Percentiles rank a stretch among this genome's conserved stretches.
phyloP scores from a whole-genome alignment of 371 early-diverging fungal species.

The Basidiobolus meristosporus region DNA sequence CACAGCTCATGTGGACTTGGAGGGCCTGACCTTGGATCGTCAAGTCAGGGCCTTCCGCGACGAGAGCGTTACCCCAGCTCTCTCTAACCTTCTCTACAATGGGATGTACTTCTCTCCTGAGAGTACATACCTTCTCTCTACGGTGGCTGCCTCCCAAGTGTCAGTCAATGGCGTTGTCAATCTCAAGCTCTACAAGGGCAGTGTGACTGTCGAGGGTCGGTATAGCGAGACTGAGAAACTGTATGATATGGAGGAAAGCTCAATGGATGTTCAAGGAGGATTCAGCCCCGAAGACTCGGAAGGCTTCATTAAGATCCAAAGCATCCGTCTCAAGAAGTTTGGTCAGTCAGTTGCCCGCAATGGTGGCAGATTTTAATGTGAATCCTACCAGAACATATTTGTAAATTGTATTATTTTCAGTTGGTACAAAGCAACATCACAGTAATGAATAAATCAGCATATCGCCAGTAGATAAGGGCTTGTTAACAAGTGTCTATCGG shows the following conservation, averaged over 20 bases:
- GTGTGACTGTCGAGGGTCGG: constrained; percentile 74
- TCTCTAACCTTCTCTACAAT: constrained; percentile 68
- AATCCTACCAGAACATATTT: too few species aligned
- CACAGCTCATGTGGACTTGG: too few species aligned
- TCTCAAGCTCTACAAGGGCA: constrained; percentile 95
- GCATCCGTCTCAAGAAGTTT: constrained; percentile 90
- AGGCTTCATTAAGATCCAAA: constrained; percentile 92
- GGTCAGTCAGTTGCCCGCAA: neutral
- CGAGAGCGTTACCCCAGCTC: constrained; percentile 59
- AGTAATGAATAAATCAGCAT: too few species aligned
- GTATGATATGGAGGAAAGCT: constrained; percentile 84
- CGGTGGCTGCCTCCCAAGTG: too few species aligned
- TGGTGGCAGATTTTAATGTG: constrained; percentile 1
- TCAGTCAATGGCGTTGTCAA: too few species aligned
- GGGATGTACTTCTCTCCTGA: constrained; percentile 93
- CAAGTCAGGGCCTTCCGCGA: too few species aligned
- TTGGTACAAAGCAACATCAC: too few species aligned
- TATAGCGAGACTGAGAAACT: constrained; percentile 60
- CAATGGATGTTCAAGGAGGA: constrained; percentile 91
- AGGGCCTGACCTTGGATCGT: too few species aligned
- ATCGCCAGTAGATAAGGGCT: too few species aligned
- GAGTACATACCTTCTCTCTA: too few species aligned
- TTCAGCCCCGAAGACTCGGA: constrained; percentile 83
- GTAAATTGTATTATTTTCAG: too few species aligned
- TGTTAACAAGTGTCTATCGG: too few species aligned